Evolutionary conservation across 306 rosid species (phyloP), one percentile per base, ranked within the genome.

Genomic region (Lathyrus aphaca): DNA sequence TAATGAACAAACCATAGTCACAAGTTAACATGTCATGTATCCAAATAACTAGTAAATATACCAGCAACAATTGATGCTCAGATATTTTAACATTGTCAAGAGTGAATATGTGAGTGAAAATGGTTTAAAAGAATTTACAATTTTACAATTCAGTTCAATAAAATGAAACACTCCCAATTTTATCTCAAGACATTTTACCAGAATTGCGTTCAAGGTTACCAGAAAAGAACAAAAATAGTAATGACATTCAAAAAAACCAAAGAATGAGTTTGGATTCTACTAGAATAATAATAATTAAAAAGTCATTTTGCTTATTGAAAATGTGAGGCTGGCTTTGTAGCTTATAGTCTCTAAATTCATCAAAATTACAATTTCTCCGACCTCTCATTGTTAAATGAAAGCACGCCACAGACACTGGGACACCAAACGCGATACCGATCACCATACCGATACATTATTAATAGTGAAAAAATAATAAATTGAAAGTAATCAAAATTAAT

Each of bases 81-180:
- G 3, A 19, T 10, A 23, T 21, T 5, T 53, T 19, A 53, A 64
- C 35, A 48, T 48, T 57, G 6, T 60, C 54, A 59, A 32, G 60
- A 73, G 29, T 38, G 39, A 58, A 40, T 69, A 57, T 16, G 61
- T 66, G 66, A 53, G 66, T 54, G 21, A 58, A 32, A 58, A 32
- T 58, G 25, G 43, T n/a, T 16, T 16, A 53, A 35, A 53, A 37
- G 66, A 25, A 60, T 10, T 35, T 60, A 39, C 27, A 66, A 23
- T 42, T 51, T 46, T 6, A 15, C 48, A 65, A 40, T 50, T 43
- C 21, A 48, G 40, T 74, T 55, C 15, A 69, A 29, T 29, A 40
- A 27, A 4, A 10, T 49, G 17, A 25, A 53, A 53, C 43, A 32
- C 35, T 8, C 40, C n/a, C 3, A 45, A 54, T 17, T 7, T 35